phyloP scores from a whole-genome alignment of 768 basidiomycete genomes.

The Calocybe gangraenosa region DNA sequence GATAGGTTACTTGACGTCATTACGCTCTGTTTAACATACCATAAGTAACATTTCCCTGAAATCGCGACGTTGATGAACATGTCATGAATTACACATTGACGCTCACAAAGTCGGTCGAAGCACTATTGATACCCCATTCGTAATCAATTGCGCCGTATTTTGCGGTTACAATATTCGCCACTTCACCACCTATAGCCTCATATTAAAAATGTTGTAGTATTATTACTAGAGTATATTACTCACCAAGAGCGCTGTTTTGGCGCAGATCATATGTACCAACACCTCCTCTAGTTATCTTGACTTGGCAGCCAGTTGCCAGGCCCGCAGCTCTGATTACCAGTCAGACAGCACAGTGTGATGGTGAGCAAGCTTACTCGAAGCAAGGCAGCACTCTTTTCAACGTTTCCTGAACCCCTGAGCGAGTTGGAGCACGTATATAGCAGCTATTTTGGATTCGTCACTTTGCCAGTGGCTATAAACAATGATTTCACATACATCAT shows the following conservation, averaged over 20 bases:
- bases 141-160: slow-evolving; percentile 62
- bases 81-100: background rate
- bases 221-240: background rate
- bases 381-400: slow-evolving; percentile 62
- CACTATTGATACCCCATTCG: slow-evolving; percentile 61
- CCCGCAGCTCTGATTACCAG: slow-evolving; percentile 16
- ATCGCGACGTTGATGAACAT: background rate
- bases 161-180: slow-evolving; percentile 54
- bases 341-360: background rate
- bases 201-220: background rate
- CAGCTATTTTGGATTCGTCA: slow-evolving; percentile 36
- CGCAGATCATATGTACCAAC: slow-evolving; percentile 18
- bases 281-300: slow-evolving; percentile 11
- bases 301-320: slow-evolving; percentile 19
- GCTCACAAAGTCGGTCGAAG: slow-evolving; percentile 82
- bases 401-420: slow-evolving; percentile 54
- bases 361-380: slow-evolving; percentile 22
- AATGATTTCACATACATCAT: slow-evolving; percentile 51
- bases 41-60: slow-evolving; percentile 74
- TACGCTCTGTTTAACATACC: slow-evolving; percentile 32
- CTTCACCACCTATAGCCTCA: slow-evolving; percentile 49
- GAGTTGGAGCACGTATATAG: slow-evolving; percentile 69
- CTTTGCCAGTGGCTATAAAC: background rate
- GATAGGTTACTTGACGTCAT: background rate
- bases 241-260: slow-evolving; percentile 40